Evolutionary conservation across 108 stramenopile species (phyloP), one percentile per base, ranked within the genome.

Genomic region (Skeletonema menzelii): DNA sequence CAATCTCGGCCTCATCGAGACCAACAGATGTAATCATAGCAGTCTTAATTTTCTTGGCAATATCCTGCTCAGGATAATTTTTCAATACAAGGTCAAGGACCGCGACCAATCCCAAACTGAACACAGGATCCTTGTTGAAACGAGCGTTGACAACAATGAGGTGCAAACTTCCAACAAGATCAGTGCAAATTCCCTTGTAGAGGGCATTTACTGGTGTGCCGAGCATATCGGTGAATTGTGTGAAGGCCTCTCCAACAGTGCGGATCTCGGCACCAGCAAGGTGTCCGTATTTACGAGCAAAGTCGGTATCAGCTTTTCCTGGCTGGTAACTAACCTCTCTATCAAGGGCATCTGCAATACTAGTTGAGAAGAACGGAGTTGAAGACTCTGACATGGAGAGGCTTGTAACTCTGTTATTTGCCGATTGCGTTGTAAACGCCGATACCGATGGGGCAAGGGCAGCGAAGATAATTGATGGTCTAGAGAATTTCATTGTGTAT

Each of bases 121-220:
- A 97, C 31, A 97, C 65, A 8, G 92, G 70, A 63, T 97, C 95
- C 30, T 77, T 76, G 34, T 84, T 71, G 85, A 96, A 97, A 35
- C 97, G 93, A 20, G 97, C 97, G 63, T 96, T 96, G 60, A 96
- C 95, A 64, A 89, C 83, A 56, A 91, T 90, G 38, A 97, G 77
- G 73, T 97, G 97, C 38, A 94, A 89, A 46, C 95, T 95, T 70
- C 93, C 95, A 14, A 97, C 93, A 74, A 94, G 82, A 70, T 97
- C 97, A 14, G 95, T 95, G 62, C 95, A 87, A 69, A 92, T 85
- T 22, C 91, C 94, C 70, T 96, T 95, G 91, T 94, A 96, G 55
- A 96, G 86, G 26, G 95, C 90, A 69, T 95, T 91, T 65, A 97
- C 80, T 22, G 91, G 79, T 42, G 70, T 85, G 12, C 95, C 93